Percentiles rank a stretch among this genome's conserved stretches.
These are phyloP conservation scores for Exophiala phaeomuriformis DNA, from an alignment of 2,329 filamentous ascomycete genomes.

Conservation along the genomic window DNA sequence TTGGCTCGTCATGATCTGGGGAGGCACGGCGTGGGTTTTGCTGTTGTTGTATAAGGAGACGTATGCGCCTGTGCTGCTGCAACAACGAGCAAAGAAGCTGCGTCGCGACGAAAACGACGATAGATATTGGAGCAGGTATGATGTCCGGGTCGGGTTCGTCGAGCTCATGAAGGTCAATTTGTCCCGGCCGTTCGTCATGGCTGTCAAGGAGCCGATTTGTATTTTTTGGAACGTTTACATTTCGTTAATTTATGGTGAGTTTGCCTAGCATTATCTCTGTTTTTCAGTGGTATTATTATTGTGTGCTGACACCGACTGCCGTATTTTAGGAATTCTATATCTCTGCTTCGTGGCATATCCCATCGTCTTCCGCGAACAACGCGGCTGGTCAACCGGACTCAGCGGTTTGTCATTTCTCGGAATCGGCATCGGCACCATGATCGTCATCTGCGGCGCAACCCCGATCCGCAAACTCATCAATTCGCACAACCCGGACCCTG, in stretches of 20 bases:
- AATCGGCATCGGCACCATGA: slow-evolving; percentile 52
- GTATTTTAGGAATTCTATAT: slow-evolving; percentile 63
- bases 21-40: slow-evolving; percentile 53
- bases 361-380: slow-evolving; percentile 66
- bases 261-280: neutral
- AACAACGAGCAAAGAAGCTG: slow-evolving; percentile 55
- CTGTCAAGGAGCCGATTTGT: slow-evolving; percentile 77
- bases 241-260: slow-evolving; percentile 61
- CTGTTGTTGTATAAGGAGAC: slow-evolving; percentile 63
- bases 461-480: slow-evolving; percentile 72
- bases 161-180: slow-evolving; percentile 67
- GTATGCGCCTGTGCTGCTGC: slow-evolving; percentile 64
- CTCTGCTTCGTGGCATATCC: slow-evolving; percentile 88
- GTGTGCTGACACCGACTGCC: too few relatives aligned
- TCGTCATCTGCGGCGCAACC: slow-evolving; percentile 53
- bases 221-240: slow-evolving; percentile 68
- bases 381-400: slow-evolving; percentile 68
- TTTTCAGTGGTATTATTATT: neutral
- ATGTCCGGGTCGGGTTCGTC: slow-evolving; percentile 58
- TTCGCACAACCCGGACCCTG: slow-evolving; percentile 63
- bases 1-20: slow-evolving; percentile 70
- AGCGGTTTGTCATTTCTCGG: slow-evolving; percentile 74
- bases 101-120: slow-evolving; percentile 64
- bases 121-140: slow-evolving; percentile 73
- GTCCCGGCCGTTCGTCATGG: slow-evolving; percentile 68